These are phyloP conservation scores for Russula vinacea DNA, from an alignment of 768 basidiomycete species.

Conservation along the genomic window DNA sequence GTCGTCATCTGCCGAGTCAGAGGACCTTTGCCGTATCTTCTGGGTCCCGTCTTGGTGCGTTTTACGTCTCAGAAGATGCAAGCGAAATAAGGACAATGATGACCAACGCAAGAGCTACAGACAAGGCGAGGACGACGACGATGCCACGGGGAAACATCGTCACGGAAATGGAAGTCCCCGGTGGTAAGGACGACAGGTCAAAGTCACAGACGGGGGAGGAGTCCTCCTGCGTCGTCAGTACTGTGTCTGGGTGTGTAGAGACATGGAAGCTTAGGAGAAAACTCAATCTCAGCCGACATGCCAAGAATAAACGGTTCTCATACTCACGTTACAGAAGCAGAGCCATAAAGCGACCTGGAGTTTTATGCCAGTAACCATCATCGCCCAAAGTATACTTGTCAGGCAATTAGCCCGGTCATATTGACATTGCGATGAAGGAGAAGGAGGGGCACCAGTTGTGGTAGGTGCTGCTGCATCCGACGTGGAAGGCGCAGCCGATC, in stretches of 20 bases:
- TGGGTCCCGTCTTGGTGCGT: constrained; percentile 45
- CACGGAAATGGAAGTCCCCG: constrained; percentile 23
- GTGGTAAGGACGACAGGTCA: constrained; percentile 31
- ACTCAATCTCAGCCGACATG: constrained; percentile 33
- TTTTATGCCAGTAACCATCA: constrained; percentile 32
- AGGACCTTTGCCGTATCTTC: constrained; percentile 46
- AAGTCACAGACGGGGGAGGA: constrained; percentile 25
- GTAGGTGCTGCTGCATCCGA: neutral
- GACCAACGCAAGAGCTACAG: constrained; percentile 58
- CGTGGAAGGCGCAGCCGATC: neutral
- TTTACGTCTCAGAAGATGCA: constrained; percentile 57
- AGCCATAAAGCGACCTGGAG: constrained; percentile 64
- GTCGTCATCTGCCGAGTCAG: constrained; percentile 34
- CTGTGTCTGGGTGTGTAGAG: constrained; percentile 2
- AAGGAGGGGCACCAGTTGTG: neutral
- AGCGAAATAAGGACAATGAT: constrained; percentile 60
- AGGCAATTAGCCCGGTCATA: constrained; percentile 18
- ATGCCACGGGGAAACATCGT: constrained; percentile 11
- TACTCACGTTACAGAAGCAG: constrained; percentile 55
- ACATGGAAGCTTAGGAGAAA: neutral
- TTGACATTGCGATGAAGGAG: neutral
- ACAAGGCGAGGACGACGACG: constrained; percentile 46
- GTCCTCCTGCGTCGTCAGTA: neutral
- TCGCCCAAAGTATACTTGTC: constrained; percentile 30
- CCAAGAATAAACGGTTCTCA: neutral